Conservation (phyloP, 225 moss, liverwort and hornwort genomes). For the Ulota crispa region DNA sequence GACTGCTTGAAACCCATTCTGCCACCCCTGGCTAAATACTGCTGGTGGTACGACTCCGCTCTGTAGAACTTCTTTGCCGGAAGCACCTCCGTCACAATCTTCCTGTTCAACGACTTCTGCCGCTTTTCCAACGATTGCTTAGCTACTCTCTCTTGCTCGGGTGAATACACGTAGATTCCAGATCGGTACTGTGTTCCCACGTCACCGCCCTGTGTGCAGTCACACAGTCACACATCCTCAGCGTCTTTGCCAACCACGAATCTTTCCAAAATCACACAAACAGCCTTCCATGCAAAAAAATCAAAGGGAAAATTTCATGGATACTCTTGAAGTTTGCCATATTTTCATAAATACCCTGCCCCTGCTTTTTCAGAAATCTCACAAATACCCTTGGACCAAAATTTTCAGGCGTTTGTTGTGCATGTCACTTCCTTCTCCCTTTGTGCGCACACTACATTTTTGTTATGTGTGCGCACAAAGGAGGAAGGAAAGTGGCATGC, state of each 20-base stretch:
- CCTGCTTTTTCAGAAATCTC: too few relatives aligned
- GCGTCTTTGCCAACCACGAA: neutral
- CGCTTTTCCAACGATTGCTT: conserved; percentile 48
- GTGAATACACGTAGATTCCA: conserved; percentile 68
- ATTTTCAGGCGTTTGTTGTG: too few relatives aligned
- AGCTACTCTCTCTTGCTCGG: conserved; percentile 77
- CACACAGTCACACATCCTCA: neutral
- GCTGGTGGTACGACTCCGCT: conserved; percentile 84
- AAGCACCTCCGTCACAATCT: conserved; percentile 72
- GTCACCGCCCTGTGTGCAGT: conserved; percentile 77
- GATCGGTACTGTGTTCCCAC: conserved; percentile 83
- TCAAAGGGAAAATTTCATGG: too few relatives aligned
- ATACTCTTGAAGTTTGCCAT: too few relatives aligned
- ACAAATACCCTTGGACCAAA: too few relatives aligned
- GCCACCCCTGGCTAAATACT: conserved; percentile 86
- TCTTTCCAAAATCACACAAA: neutral
- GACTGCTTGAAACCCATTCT: conserved; percentile 80
- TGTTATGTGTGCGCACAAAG: too few relatives aligned
- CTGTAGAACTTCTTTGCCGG: conserved; percentile 74
- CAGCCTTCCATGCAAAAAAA: neutral
- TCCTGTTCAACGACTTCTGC: conserved; percentile 46
- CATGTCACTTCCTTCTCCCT: too few relatives aligned
- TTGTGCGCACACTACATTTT: too few relatives aligned
- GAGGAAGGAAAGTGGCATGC: too few relatives aligned
- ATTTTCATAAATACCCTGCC: too few relatives aligned